These are phyloP conservation scores for Phlegmacium glaucopus DNA, from an alignment of 768 basidiomycete species.

Conservation along the genomic window DNA sequence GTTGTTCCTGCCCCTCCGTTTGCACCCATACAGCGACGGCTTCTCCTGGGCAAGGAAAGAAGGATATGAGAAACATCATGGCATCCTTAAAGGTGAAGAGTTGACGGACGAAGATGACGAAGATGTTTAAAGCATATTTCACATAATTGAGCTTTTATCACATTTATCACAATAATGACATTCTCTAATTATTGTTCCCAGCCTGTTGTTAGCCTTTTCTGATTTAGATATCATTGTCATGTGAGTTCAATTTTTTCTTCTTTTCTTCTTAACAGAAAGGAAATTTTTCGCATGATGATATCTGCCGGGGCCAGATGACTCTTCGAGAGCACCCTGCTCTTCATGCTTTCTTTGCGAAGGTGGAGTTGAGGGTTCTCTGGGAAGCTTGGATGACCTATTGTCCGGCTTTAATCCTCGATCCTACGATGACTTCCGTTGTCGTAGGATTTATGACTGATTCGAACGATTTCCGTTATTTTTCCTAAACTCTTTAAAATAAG, in stretches of 20 bases:
- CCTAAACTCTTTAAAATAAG: background rate
- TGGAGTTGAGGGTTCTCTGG: conserved; percentile 43
- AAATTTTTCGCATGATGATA: conserved; percentile 47
- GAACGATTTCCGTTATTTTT: background rate
- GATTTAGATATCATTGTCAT: conserved; percentile 14
- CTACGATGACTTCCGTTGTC: background rate
- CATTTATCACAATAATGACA: background rate
- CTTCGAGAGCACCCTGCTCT: conserved; percentile 37
- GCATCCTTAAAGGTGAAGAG: conserved; percentile 75
- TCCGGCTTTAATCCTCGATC: conserved; percentile 7
- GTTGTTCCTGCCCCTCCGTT: conserved; percentile 77
- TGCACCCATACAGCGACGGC: conserved; percentile 84
- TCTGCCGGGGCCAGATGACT: conserved; percentile 87
- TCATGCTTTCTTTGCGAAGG: conserved; percentile 32
- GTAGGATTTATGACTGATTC: background rate
- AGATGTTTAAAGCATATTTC: conserved; percentile 22
- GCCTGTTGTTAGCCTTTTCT: conserved; percentile 1
- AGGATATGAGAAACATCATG: conserved; percentile 60
- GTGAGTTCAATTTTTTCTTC: conserved; percentile 14
- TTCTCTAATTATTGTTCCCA: conserved; percentile 1
- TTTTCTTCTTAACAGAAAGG: background rate
- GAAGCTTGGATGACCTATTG: conserved; percentile 42
- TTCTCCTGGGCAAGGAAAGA: conserved; percentile 69
- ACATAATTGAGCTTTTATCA: background rate
- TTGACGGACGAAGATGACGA: conserved; percentile 83